A percentile compares a stretch with the other conserved stretches of the same genome.
phyloP scores from a whole-genome alignment of 176 grass and related monocot species.

The Carex scoparia region DNA sequence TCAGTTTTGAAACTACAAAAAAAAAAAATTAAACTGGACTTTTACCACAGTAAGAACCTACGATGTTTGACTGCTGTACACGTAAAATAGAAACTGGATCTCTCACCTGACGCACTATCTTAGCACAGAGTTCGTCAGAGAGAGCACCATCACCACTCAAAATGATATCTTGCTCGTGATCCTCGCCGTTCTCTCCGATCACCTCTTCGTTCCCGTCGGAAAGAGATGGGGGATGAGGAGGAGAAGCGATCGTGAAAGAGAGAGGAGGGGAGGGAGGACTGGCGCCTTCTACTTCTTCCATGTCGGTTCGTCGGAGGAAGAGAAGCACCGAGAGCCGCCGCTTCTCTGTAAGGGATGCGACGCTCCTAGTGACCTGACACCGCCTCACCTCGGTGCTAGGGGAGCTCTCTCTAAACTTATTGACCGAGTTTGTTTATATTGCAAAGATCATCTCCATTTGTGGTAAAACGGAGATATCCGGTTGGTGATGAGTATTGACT shows the following conservation, averaged over 20 bases:
- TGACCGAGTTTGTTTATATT: not conserved
- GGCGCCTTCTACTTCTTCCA: slow-evolving; percentile 17
- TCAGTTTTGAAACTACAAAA: too few relatives aligned
- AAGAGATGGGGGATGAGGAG: not conserved
- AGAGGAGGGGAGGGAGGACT: slow-evolving; percentile 18
- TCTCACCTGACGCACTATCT: slow-evolving; percentile 70
- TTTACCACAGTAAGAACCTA: too few relatives aligned
- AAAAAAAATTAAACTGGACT: too few relatives aligned
- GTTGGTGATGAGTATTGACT: not conserved
- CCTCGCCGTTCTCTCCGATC: slow-evolving; percentile 10
- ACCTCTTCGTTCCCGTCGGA: not conserved
- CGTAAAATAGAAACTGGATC: too few relatives aligned
- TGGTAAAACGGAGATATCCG: not conserved
- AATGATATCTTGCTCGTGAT: not conserved
- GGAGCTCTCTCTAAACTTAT: not conserved
- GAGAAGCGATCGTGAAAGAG: not conserved
- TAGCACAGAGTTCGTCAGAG: slow-evolving; percentile 64
- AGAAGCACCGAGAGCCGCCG: slow-evolving; percentile 1
- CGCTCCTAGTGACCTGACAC: not conserved
- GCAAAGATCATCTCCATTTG: not conserved
- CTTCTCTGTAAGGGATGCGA: not conserved
- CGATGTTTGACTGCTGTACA: too few relatives aligned
- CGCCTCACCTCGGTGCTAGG: not conserved
- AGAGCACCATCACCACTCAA: slow-evolving; percentile 22
- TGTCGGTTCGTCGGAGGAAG: not conserved